Evolutionary conservation across 306 rosid species (phyloP), one percentile per base, ranked within the genome.

Genomic region (Inga leiocalycina): DNA sequence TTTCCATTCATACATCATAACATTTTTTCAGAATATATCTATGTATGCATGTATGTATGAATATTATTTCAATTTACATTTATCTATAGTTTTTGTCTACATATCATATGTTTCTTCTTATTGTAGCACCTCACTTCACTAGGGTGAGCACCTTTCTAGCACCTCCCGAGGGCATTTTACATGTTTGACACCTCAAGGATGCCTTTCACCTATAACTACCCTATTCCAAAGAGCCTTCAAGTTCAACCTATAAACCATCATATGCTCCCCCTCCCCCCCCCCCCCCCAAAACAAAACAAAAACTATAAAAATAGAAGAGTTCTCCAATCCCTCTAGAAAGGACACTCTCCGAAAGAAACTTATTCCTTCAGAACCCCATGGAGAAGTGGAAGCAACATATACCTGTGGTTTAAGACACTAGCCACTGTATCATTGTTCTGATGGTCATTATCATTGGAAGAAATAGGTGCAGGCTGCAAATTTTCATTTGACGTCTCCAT

Each of bases 401-500:
- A 91, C 94, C 82, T 71, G 51, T 82, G 86, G 82, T 87, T 75
- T 41, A 80, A 37, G 39, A 56, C 80, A 22, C 79, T 85, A 56
- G 88, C 74, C 12, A 82, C 89, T 30, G 24, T 74, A 77, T 86
- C 83, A 54, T 79, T 83, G 37, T 56, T 83, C 15, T 8, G 86
- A 65, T 84, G 86, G 54, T 32, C 94, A 30, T 73, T 77, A 22
- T 91, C 89, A 69, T 67, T 79, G 41, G 91, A 83, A 64, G 93
- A 44, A 85, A 76, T 59, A 7, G 79, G 61, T 10, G 76, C 77
- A 30, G 80, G 82, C 61, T 77, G 86, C 45, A 79, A 76, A 88
- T 77, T 75, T n/a, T 88, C 92, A 45, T 44, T 77, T 27, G 93
- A 45, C 76, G 66, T 59, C 84, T 89, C 97, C 98, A 92, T 94